These are phyloP conservation scores for Globisporangium iwayamae DNA, from an alignment of 352 stramenopile species.

Conservation along the genomic window DNA sequence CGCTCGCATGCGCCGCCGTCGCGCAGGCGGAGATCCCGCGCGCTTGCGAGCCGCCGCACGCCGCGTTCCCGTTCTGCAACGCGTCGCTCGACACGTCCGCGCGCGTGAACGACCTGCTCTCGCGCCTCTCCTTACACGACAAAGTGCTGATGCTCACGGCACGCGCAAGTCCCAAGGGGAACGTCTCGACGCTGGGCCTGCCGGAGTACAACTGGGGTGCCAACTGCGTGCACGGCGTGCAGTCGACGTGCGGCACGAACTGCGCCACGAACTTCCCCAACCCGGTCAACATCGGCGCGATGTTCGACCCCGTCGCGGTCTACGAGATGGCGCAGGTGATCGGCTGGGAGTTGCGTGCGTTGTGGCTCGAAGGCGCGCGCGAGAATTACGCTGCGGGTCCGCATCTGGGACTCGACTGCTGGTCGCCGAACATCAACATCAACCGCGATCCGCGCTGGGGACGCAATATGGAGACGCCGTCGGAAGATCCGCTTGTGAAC, in stretches of 20 bases:
- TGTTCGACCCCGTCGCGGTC: conserved; percentile 85
- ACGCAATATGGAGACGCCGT: conserved; percentile 90
- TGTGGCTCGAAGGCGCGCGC: conserved; percentile 72
- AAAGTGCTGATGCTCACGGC: conserved; percentile 71
- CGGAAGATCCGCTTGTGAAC: conserved; percentile 92
- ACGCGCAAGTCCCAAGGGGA: conserved; percentile 59
- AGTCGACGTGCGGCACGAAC: conserved; percentile 70
- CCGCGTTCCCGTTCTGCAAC: conserved; percentile 80
- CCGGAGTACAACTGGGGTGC: conserved; percentile 93
- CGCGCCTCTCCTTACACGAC: conserved; percentile 59
- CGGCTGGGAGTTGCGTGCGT: conserved; percentile 69
- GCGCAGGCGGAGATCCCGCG: conserved; percentile 37
- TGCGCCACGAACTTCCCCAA: conserved; percentile 91
- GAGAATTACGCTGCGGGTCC: conserved; percentile 60
- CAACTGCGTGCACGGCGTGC: conserved; percentile 92
- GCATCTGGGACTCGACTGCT: conserved; percentile 90
- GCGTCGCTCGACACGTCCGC: conserved; percentile 41
- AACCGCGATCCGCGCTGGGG: conserved; percentile 94
- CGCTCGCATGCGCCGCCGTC: not conserved
- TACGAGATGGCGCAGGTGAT: conserved; percentile 87
- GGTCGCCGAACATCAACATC: conserved; percentile 95
- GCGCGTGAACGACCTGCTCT: conserved; percentile 79
- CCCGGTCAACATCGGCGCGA: conserved; percentile 80
- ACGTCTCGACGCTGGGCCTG: conserved; percentile 76
- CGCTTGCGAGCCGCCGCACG: conserved; percentile 35